Conservation (phyloP, 805 yeast species). For the Ogataea pilisensis region DNA sequence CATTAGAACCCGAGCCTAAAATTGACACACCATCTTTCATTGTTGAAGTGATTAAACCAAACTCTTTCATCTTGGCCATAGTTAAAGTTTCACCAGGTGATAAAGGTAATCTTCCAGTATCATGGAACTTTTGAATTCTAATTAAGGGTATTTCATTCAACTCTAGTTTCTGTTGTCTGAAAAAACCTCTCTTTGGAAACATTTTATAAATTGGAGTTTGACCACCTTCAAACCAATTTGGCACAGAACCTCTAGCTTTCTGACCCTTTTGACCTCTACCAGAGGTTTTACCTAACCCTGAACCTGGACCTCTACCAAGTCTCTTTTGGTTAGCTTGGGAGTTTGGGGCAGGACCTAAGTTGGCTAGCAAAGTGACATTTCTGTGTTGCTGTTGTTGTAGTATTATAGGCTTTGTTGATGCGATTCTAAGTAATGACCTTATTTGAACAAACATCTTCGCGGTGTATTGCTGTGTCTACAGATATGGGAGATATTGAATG, state of each 20-base stretch:
- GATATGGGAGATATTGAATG: no score
- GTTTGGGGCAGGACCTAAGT: constrained; percentile 54
- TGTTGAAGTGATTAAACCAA: constrained; percentile 69
- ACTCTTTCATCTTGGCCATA: constrained; percentile 70
- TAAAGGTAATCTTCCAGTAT: constrained; percentile 58
- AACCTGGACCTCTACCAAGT: constrained; percentile 95
- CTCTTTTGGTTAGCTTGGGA: constrained; percentile 62
- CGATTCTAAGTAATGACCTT: neutral
- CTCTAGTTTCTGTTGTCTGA: constrained; percentile 52
- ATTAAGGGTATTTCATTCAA: constrained; percentile 60
- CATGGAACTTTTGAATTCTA: constrained; percentile 67
- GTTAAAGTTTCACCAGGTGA: constrained; percentile 60
- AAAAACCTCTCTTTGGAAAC: constrained; percentile 87
- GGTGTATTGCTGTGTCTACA: no score
- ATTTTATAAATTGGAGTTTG: constrained; percentile 87
- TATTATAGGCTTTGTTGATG: constrained; percentile 1
- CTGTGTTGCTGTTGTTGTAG: constrained; percentile 14
- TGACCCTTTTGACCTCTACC: constrained; percentile 99
- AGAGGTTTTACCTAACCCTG: constrained; percentile 89
- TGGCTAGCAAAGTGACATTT: constrained; percentile 45
- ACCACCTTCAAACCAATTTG: constrained; percentile 97
- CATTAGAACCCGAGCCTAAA: constrained; percentile 58
- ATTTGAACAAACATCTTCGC: constrained; percentile 1
- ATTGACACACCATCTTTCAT: constrained; percentile 79
- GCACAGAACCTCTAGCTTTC: constrained; percentile 88